phyloP scores from a whole-genome alignment of 371 early-diverging fungal genomes.

The Choanephora cucurbitarum region DNA sequence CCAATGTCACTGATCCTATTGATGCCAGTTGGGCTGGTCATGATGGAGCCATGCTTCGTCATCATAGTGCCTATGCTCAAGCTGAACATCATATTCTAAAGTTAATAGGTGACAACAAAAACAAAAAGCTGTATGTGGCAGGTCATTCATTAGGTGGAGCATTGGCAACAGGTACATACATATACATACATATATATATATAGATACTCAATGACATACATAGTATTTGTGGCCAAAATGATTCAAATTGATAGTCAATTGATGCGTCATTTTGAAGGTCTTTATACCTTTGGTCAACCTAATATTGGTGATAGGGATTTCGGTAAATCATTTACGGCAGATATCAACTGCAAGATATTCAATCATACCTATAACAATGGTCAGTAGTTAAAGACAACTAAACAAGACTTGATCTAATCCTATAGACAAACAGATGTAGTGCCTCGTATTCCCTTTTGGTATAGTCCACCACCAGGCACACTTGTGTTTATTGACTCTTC shows the following conservation, averaged over 20 bases:
- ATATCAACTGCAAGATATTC: conserved; percentile 57
- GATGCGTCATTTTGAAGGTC: conserved; percentile 47
- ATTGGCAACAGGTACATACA: conserved; percentile 34
- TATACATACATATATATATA: neutral
- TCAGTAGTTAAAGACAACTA: too few species aligned
- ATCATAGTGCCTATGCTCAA: conserved; percentile 36
- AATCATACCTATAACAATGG: conserved; percentile 61
- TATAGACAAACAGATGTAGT: conserved; percentile 56
- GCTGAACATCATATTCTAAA: conserved; percentile 37
- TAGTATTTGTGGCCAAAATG: conserved; percentile 59
- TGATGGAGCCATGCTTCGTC: conserved; percentile 23
- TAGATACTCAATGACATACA: too few species aligned
- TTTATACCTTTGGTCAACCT: conserved; percentile 59
- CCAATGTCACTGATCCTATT: conserved; percentile 47
- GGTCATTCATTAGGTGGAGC: conserved; percentile 50
- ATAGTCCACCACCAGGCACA: conserved; percentile 57
- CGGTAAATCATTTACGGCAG: conserved; percentile 41
- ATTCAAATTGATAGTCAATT: conserved; percentile 51
- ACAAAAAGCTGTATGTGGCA: conserved; percentile 33
- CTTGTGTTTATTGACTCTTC: conserved; percentile 56
- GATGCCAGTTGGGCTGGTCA: conserved; percentile 44
- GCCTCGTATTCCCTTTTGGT: conserved; percentile 51
- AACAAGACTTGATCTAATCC: too few species aligned
- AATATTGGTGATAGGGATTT: conserved; percentile 55
- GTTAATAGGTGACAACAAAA: conserved; percentile 9